Evolutionary conservation across 352 stramenopile species (phyloP), one percentile per base, ranked within the genome.

Genomic region (Phytophthora foliorum): DNA sequence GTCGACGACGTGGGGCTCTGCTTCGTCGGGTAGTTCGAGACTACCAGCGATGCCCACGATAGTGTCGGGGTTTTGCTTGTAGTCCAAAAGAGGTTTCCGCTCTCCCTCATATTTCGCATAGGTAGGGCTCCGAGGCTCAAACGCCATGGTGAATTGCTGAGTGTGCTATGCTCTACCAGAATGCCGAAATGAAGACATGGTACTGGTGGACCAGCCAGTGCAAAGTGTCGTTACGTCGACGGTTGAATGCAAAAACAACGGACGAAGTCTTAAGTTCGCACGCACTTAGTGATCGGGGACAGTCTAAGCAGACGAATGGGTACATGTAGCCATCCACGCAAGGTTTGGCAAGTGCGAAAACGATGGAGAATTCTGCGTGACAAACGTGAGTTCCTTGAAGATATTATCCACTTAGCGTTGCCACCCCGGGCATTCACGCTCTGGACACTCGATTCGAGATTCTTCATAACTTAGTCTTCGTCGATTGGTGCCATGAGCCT

Each of bases 1-100:
- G 10, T 74, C 48, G 29, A 44, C 27, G 13, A 67, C 66, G 42
- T 64, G 49, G 1, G 68, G 69, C 14, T 81, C 73, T 0, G 62
- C 57, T 49, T 81, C 72, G n/a, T 75, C 53, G 25, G 54, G 11
- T 25, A 59, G 46, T 2, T 63, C 46, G 27, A 58, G n/a, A 45
- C 31, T 59, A 17, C 48, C 57, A 19, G 32, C 13, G 39, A 72
- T 57, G 3, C 49, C 63, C 36, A 67, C 36, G 25, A 72, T 10
- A 14, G 44, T 55, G 13, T 56, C 44, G 19, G 22, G 34, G 0
- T 6, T 6, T n/a, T 51, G 51, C 42, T 68, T 63, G 38, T 51
- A 50, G 50, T 56, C 53, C 50, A 68, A 44, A 19, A 72, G 42
- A 14, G 57, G 57, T n/a, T 57, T 11, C 17, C 39, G 25, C 52